Evolutionary conservation across 495 filamentous ascomycete species (phyloP), one percentile per base, ranked within the genome.

Genomic region (Pseudevernia furfuracea): DNA sequence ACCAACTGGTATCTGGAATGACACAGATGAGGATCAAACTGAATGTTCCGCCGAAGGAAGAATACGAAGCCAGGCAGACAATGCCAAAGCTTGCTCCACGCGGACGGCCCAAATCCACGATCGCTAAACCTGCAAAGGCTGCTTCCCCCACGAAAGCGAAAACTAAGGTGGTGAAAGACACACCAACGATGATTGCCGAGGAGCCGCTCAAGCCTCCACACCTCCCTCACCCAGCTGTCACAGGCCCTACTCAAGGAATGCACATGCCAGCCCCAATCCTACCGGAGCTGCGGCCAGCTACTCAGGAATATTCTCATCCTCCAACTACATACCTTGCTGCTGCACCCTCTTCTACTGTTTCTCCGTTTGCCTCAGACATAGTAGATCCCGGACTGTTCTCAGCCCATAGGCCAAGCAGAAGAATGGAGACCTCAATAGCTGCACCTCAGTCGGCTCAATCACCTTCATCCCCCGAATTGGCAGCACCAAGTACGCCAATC

Each of bases 11-110:
- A 0, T 77, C 80, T n/a, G 84, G 84, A 17, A 80, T 93, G 73
- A 87, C 87, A 69, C 88, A 85, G 67, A 73, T 80, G 65, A 77
- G 74, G 37, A 85, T 95, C 67, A 92, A 87, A 69, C 78, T 95
- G 57, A 89, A 85, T 52, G 78, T 93, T 48, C 79, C 89, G 0
- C 84, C 87, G 0, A 84, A 87, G 32, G 85, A 90, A 63, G 86
- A 90, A 70, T 81, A 87, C 61, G 87, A 89, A 41, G 82, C 82
- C 9, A 76, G 80, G 38, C 81, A 84, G 68, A 74, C 73, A 36
- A 75, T 78, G 58, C 71, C 73, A 11, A 74, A 70, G 43, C 36
- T 62, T 59, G 58, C 68, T 11, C 36, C 64, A 65, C 23, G 77
- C 79, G 68, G 76, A 71, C 62, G 48, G 28, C 61, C 59, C 21